Evolutionary conservation across 345 rosid species (phyloP).

Genomic region (Murraya paniculata): DNA sequence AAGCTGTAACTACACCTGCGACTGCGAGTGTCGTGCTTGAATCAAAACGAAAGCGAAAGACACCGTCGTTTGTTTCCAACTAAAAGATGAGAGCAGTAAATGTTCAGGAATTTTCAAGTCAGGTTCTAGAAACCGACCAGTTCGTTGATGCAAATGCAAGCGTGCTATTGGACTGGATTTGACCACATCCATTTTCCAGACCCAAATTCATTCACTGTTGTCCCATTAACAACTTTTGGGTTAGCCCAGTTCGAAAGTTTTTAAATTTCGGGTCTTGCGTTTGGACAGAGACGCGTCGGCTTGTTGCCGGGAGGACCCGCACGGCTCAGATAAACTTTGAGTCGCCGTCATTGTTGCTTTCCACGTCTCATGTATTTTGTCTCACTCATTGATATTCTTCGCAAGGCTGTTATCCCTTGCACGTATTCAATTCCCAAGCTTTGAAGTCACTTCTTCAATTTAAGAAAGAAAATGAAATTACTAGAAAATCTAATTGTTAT

Average conservation of each 20-base stretch:
- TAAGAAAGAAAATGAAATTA: neutral
- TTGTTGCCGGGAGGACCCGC: neutral
- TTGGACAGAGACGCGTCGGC: no score
- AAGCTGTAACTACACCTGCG: no score
- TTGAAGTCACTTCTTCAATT: slow-evolving; percentile 1
- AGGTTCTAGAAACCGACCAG: neutral
- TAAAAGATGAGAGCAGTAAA: neutral
- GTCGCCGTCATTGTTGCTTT: neutral
- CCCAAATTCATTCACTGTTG: no score
- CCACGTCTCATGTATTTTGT: neutral
- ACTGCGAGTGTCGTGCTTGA: neutral
- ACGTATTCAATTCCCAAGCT: slow-evolving; percentile 12
- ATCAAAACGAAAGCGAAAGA: neutral
- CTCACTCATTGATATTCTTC: neutral
- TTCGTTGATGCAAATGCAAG: neutral
- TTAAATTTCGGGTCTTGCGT: no score
- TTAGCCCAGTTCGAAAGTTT: no score
- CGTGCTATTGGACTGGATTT: neutral
- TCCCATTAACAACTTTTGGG: no score
- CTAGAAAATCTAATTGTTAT: neutral
- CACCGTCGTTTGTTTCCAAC: neutral
- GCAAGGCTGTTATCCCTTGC: neutral
- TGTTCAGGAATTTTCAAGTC: slow-evolving; percentile 1
- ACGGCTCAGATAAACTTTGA: neutral
- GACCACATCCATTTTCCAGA: neutral